A percentile compares a stretch with the other conserved stretches of the same genome.
Evolutionary conservation across 2,329 filamentous ascomycete species (phyloP).

Genomic region (Lachnellula hyalina): DNA sequence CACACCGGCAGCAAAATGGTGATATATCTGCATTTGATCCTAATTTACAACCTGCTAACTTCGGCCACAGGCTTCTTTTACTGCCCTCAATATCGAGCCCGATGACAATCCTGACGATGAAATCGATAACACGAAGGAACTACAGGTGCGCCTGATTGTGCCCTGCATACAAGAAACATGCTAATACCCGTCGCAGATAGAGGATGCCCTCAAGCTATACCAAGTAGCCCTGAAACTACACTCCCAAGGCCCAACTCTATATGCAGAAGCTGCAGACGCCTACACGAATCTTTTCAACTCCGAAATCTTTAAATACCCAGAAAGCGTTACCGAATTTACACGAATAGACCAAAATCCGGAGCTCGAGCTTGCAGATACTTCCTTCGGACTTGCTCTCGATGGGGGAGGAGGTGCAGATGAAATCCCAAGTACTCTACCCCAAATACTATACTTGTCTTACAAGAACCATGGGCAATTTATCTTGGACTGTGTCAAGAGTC

Average conservation of each 20-base stretch:
- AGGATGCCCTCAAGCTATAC: constrained; percentile 93
- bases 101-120: constrained; percentile 89
- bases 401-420: constrained; percentile 63
- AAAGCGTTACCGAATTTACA: constrained; percentile 79
- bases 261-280: constrained; percentile 69
- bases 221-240: constrained; percentile 88
- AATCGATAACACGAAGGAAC: constrained; percentile 89
- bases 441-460: constrained; percentile 87
- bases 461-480: constrained; percentile 94
- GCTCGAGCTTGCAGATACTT: constrained; percentile 42
- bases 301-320: constrained; percentile 89
- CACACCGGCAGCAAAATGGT: background rate
- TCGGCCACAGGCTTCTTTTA: constrained; percentile 45
- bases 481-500: constrained; percentile 66
- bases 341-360: constrained; percentile 57
- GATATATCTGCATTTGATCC: background rate
- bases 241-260: constrained; percentile 74
- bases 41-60: constrained; percentile 2
- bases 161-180: background rate
- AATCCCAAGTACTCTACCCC: constrained; percentile 73
- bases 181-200: constrained; percentile 51
- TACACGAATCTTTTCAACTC: constrained; percentile 84
- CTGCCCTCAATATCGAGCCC: constrained; percentile 87
- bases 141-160: constrained; percentile 53
- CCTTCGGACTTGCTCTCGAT: constrained; percentile 47